phyloP scores from a whole-genome alignment of 495 filamentous ascomycete species.

The Daldinia grandis region DNA sequence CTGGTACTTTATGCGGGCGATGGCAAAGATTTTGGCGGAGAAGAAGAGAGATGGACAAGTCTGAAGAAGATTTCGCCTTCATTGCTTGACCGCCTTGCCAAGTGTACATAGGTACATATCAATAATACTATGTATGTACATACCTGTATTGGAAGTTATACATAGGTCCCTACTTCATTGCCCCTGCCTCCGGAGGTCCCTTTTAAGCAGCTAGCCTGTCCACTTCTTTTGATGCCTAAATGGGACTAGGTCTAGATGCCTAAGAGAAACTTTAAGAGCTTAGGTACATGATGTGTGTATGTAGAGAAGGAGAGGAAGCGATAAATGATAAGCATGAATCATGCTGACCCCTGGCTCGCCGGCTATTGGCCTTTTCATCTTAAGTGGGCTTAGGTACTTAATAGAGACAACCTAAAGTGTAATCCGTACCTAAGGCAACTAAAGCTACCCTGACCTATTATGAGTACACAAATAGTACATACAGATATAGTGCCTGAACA shows the following conservation, averaged over 20 bases:
- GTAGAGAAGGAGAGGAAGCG: not conserved
- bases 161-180: constrained; percentile 14
- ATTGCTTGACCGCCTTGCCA: not conserved
- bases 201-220: not conserved
- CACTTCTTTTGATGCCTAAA: constrained; percentile 8
- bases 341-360: not conserved
- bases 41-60: not conserved
- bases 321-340: not conserved
- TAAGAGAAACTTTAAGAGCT: not conserved
- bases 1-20: not conserved
- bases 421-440: too few relatives aligned
- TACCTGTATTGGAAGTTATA: too few relatives aligned
- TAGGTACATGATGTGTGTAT: not conserved
- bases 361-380: not conserved
- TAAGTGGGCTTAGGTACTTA: not conserved
- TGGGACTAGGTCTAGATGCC: constrained; percentile 6
- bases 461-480: not conserved
- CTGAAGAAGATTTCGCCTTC: not conserved
- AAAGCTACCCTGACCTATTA: not conserved
- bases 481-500: not conserved
- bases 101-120: not conserved
- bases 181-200: constrained; percentile 4
- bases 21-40: not conserved
- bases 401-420: not conserved
- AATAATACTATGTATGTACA: too few relatives aligned